Base-by-base conservation (phyloP, 2,329 filamentous ascomycete genomes). In the Talaromyces pinophilus region DNA sequence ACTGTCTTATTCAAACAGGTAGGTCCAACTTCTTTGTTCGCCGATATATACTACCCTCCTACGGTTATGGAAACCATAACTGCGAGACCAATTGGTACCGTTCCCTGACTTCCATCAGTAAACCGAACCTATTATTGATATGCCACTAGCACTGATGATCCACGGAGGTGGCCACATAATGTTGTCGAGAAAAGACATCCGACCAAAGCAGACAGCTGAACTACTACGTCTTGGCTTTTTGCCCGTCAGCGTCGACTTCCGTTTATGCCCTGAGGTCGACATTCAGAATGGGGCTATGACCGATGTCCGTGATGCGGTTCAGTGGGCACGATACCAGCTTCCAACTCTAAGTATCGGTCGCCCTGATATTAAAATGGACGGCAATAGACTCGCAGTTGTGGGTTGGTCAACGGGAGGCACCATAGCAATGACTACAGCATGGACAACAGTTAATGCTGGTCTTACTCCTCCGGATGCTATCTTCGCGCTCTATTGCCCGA, bases 391-490 rank as follows among this genome's bases (percentile, higher is more conserved):
- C 2, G 46, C 46, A 1, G 46, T 50, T 5, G 46, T 50, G 25
- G 46, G 64, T 13, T 66, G 64, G 64, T 66, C 64, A 10, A 57
- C 64, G 15, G 64, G 64, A 3, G 64, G 64, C 30, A 59, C 62
- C 1, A 50, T 66, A 38, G 64, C 64, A 48, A 59, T 33, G 61
- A 35, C 48, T n/a, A 19, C 52, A 17, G 48, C 38, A 40, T 60
- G 59, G 50, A 59, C 40, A 35, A n/a, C 62, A 30, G 33, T 10
- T 35, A 35, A 35, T 10, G 33, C 8, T 35, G 19, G 44, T 22
- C 10, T 65, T 19, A 11, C 10, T 8, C 55, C 42, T 35, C 60
- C 54, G 50, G 28, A 46, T 2, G 62, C 62, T 1, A 55, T 64
- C 7, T 13, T 64, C 2, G 38, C 62, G 3, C 59, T 64, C 7